phyloP scores from a whole-genome alignment of 2,329 filamentous ascomycete species.

The Aspergillus fumigatus region DNA sequence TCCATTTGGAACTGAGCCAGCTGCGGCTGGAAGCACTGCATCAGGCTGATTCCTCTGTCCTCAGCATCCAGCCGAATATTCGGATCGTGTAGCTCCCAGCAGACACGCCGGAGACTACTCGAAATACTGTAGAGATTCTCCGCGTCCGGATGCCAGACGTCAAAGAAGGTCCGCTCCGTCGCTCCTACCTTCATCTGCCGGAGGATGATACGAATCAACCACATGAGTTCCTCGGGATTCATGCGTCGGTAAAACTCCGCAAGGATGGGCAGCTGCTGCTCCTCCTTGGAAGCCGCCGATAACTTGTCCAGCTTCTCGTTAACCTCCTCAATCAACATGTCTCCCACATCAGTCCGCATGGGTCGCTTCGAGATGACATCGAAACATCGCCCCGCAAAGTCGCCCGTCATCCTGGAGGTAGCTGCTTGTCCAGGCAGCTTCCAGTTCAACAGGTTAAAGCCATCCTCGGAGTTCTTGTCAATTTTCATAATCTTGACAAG shows the following conservation, averaged over 20 bases:
- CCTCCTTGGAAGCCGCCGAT: slow-evolving; percentile 69
- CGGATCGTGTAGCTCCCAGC: slow-evolving; percentile 84
- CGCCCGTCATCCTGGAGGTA: slow-evolving; percentile 67
- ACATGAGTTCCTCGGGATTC: slow-evolving; percentile 90
- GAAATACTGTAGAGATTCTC: slow-evolving; percentile 82
- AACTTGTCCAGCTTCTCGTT: slow-evolving; percentile 80
- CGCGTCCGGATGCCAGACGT: slow-evolving; percentile 75
- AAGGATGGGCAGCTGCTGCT: slow-evolving; percentile 78
- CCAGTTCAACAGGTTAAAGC: slow-evolving; percentile 81
- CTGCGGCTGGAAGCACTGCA: slow-evolving; percentile 96
- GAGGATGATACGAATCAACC: slow-evolving; percentile 90
- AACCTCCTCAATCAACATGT: slow-evolving; percentile 83
- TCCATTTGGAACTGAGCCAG: slow-evolving; percentile 88
- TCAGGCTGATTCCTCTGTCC: slow-evolving; percentile 69
- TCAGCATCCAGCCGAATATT: slow-evolving; percentile 68
- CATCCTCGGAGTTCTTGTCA: slow-evolving; percentile 84
- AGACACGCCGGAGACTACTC: slow-evolving; percentile 82
- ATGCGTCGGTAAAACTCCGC: slow-evolving; percentile 81
- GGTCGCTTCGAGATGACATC: slow-evolving; percentile 81
- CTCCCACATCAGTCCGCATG: slow-evolving; percentile 66
- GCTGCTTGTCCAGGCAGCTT: slow-evolving; percentile 72
- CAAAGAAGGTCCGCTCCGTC: slow-evolving; percentile 82
- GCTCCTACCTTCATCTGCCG: slow-evolving; percentile 72
- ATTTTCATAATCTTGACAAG: slow-evolving; percentile 93
- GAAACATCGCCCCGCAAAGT: slow-evolving; percentile 86